Percentiles rank a stretch among this genome's conserved stretches.
phyloP scores from a whole-genome alignment of 495 filamentous ascomycete genomes.

The Chlorociboria aeruginascens region DNA sequence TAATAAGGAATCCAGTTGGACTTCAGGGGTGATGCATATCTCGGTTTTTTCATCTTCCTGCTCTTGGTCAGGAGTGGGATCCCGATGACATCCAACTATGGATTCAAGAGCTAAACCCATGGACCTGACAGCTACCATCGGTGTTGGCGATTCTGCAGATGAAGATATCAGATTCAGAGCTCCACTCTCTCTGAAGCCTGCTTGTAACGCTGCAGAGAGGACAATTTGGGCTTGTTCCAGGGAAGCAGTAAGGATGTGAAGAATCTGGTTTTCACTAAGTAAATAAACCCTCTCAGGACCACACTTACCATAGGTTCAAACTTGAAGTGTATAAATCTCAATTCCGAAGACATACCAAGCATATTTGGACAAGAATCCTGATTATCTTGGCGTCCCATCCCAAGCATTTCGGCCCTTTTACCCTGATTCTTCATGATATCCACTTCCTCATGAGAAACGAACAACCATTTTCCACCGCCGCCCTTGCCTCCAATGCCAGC shows the following conservation, averaged over 20 bases:
- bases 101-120: conserved; percentile 70
- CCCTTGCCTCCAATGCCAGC: conserved; percentile 67
- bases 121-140: conserved; percentile 75
- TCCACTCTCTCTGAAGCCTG: conserved; percentile 88
- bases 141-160: conserved; percentile 23
- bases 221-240: conserved; percentile 58
- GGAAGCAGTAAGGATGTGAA: conserved; percentile 72
- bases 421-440: conserved; percentile 5
- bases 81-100: conserved; percentile 47
- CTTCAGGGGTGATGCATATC: conserved; percentile 24
- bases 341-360: neutral
- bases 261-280: conserved; percentile 44
- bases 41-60: conserved; percentile 2
- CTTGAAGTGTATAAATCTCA: conserved; percentile 71
- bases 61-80: neutral
- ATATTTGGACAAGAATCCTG: neutral
- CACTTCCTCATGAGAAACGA: conserved; percentile 71
- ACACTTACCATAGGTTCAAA: conserved; percentile 81
- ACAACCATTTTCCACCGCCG: conserved; percentile 71
- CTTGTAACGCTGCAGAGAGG: conserved; percentile 58
- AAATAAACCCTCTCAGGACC: neutral
- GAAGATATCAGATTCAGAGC: conserved; percentile 32
- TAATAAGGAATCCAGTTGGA: conserved; percentile 45
- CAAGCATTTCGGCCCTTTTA: conserved; percentile 14
- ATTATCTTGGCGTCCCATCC: conserved; percentile 5